Conservation (phyloP, 2,329 filamentous ascomycete genomes). For the Penicillium sp. region DNA sequence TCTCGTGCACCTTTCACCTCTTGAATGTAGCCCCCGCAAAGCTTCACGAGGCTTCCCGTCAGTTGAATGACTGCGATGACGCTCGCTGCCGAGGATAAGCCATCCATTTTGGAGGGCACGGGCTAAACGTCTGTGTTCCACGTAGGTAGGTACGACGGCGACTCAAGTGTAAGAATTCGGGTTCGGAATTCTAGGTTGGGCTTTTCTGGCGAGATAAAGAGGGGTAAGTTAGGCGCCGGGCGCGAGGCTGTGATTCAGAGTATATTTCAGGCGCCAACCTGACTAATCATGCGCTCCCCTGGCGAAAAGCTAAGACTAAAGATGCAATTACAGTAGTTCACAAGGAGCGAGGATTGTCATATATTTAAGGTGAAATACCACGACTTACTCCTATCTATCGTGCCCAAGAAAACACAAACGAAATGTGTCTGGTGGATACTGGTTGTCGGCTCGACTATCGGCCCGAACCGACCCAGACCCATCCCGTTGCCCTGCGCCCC, state of each 20-base stretch:
- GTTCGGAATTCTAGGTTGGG: constrained; percentile 2
- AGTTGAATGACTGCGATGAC: constrained; percentile 26
- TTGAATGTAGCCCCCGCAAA: constrained; percentile 23
- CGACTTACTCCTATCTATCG: no score
- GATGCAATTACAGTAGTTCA: not conserved
- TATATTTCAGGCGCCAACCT: not conserved
- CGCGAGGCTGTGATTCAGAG: not conserved
- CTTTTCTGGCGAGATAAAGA: constrained; percentile 10
- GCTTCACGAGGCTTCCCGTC: constrained; percentile 16
- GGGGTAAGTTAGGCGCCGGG: constrained; percentile 3
- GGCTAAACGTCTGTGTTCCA: constrained; percentile 4
- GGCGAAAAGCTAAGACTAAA: not conserved
- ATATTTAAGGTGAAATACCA: not conserved
- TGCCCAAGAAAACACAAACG: not conserved
- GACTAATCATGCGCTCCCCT: not conserved
- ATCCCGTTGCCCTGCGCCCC: constrained; percentile 2
- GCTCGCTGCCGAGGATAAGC: constrained; percentile 18
- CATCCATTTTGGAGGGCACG: not conserved
- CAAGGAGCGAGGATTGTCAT: not conserved
- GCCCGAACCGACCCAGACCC: constrained; percentile 13
- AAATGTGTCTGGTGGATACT: not conserved
- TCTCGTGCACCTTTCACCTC: constrained; percentile 23
- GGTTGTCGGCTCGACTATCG: constrained; percentile 7
- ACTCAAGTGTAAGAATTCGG: constrained; percentile 1
- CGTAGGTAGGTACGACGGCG: constrained; percentile 5